Evolutionary conservation across 306 rosid species (phyloP).

Genomic region (Fragaria ananassa): DNA sequence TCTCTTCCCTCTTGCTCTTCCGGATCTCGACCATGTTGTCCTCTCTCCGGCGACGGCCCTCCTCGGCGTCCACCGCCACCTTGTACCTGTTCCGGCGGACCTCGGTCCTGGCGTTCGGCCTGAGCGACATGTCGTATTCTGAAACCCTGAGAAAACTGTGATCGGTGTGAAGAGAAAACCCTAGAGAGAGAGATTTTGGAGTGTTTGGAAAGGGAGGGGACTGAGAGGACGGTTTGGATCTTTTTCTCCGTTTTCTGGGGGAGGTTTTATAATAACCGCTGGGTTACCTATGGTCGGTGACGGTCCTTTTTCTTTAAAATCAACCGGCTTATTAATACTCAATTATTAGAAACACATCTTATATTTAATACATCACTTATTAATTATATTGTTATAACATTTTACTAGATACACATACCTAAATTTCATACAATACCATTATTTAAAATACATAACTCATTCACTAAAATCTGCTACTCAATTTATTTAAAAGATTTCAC

Average conservation of each 20-base stretch:
- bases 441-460: too few species aligned
- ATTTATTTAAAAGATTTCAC: too few species aligned
- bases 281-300: neutral
- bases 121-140: conserved; percentile 60
- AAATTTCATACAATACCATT: too few species aligned
- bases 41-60: conserved; percentile 87
- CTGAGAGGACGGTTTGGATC: conserved; percentile 5
- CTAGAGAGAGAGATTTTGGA: conserved; percentile 1
- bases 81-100: conserved; percentile 94
- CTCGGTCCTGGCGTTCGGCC: conserved; percentile 80
- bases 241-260: conserved; percentile 8
- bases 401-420: too few species aligned
- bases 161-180: conserved; percentile 2
- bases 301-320: neutral
- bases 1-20: conserved; percentile 86
- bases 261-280: neutral
- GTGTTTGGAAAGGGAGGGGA: conserved; percentile 15
- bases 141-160: neutral
- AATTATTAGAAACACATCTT: too few species aligned
- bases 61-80: conserved; percentile 88
- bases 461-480: too few species aligned
- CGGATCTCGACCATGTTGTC: conserved; percentile 96
- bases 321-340: too few species aligned
- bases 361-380: too few species aligned
- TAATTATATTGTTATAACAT: too few species aligned